Percentiles rank a stretch among this genome's conserved stretches.
phyloP scores from a whole-genome alignment of 2,329 filamentous ascomycete genomes.

The Coniochaeta sp. region DNA sequence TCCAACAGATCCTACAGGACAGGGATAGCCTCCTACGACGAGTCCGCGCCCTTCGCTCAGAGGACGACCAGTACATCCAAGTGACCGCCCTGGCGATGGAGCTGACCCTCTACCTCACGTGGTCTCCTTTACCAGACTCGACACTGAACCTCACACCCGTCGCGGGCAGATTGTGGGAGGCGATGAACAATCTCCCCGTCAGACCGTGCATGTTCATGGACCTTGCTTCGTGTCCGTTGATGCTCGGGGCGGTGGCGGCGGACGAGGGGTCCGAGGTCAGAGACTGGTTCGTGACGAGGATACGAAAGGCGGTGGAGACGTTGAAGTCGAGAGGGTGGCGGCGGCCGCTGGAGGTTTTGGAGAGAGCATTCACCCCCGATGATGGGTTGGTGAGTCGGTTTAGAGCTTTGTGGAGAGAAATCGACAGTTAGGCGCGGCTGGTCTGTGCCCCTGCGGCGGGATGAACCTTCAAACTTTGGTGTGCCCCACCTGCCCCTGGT shows the following conservation, averaged over 20 bases:
- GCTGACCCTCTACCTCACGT: constrained; percentile 15
- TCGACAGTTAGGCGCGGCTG: neutral
- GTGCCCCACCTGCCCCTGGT: too few species aligned
- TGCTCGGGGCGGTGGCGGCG: neutral
- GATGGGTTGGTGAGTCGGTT: neutral
- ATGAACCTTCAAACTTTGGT: too few species aligned
- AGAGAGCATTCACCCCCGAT: neutral
- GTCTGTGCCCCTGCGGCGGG: too few species aligned
- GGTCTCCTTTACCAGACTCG: neutral
- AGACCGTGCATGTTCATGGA: constrained; percentile 1
- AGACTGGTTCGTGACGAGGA: neutral
- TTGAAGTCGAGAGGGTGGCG: neutral
- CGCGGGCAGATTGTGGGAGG: neutral
- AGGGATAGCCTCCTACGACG: neutral
- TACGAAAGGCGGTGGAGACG: neutral
- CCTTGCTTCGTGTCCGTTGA: neutral
- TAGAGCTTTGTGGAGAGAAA: neutral
- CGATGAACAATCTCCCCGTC: neutral
- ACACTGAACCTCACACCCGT: neutral
- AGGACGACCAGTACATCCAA: constrained; percentile 2
- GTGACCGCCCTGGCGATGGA: constrained; percentile 11
- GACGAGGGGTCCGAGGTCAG: neutral
- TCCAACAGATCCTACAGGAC: neutral
- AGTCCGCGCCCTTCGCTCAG: neutral
- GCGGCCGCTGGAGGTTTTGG: neutral